phyloP scores from a whole-genome alignment of 1,139 yeast species.

The Suhomyces kunorum region DNA sequence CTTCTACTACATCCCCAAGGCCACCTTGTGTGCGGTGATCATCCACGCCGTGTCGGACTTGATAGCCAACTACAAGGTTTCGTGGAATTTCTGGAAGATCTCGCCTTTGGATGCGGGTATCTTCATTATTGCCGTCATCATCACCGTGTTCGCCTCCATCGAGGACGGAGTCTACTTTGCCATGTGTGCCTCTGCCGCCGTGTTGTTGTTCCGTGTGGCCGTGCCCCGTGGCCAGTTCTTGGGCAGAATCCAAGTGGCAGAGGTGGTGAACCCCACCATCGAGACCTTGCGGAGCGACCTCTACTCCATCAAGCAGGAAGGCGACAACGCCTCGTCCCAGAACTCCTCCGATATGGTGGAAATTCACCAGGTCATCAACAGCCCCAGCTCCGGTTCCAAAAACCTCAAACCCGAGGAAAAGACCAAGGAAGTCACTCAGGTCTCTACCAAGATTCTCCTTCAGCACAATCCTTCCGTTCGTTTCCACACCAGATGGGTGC shows the following conservation, averaged over 20 bases:
- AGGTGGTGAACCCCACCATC: slow-evolving; percentile 61
- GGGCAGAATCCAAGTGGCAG: slow-evolving; percentile 73
- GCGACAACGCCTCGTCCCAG: slow-evolving; percentile 12
- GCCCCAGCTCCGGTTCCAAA: slow-evolving; percentile 17
- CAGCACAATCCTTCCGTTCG: slow-evolving; percentile 33
- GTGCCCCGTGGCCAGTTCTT: slow-evolving; percentile 81
- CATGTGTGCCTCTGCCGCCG: slow-evolving; percentile 78
- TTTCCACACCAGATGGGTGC: slow-evolving; percentile 80
- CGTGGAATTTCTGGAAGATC: slow-evolving; percentile 74
- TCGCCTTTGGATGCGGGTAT: slow-evolving; percentile 77
- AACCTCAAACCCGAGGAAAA: slow-evolving; percentile 18
- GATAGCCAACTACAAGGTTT: slow-evolving; percentile 68
- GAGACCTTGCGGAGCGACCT: slow-evolving; percentile 15
- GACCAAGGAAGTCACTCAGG: slow-evolving; percentile 18
- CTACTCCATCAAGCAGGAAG: slow-evolving; percentile 14
- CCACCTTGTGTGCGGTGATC: slow-evolving; percentile 81
- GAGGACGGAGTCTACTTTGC: slow-evolving; percentile 93
- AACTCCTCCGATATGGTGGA: slow-evolving; percentile 34
- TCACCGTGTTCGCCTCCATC: slow-evolving; percentile 79
- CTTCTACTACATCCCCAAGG: slow-evolving; percentile 88
- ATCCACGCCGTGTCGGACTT: slow-evolving; percentile 95
- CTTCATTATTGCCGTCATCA: slow-evolving; percentile 72
- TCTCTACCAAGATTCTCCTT: slow-evolving; percentile 27
- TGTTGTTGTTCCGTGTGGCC: slow-evolving; percentile 71
- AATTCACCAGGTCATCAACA: slow-evolving; percentile 45